These are phyloP conservation scores for Calycina marina DNA, from an alignment of 2,329 filamentous ascomycete genomes.

Conservation along the genomic window DNA sequence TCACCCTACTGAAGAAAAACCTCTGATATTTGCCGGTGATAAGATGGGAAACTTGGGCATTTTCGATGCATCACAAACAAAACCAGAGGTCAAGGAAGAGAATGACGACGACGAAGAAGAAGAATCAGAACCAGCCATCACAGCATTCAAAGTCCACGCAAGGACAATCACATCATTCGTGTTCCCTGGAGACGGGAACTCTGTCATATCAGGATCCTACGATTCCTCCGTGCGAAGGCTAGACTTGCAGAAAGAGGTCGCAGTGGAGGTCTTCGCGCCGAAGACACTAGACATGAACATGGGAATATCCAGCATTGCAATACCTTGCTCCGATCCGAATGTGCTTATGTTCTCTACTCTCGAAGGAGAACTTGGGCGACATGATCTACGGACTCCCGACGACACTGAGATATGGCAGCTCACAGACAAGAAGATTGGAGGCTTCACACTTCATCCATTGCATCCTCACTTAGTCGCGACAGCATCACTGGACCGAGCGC, in stretches of 20 bases:
- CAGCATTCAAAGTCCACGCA: conserved; percentile 79
- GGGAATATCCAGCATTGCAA: conserved; percentile 73
- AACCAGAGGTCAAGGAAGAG: conserved; percentile 39
- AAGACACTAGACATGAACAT: conserved; percentile 53
- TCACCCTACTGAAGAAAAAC: conserved; percentile 75
- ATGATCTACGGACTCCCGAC: conserved; percentile 54
- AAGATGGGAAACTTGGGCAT: conserved; percentile 85
- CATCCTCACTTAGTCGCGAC: conserved; percentile 76
- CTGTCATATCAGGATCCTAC: conserved; percentile 76
- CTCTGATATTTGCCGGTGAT: conserved; percentile 83
- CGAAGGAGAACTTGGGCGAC: conserved; percentile 62
- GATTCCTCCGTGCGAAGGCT: conserved; percentile 83
- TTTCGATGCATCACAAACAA: conserved; percentile 70
- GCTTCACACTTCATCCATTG: conserved; percentile 71
- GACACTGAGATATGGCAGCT: conserved; percentile 58
- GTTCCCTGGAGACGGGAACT: conserved; percentile 58
- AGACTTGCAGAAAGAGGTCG: conserved; percentile 67
- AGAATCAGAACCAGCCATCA: conserved; percentile 59
- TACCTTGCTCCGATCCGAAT: conserved; percentile 55
- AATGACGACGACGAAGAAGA: conserved; percentile 53
- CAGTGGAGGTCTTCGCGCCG: conserved; percentile 70
- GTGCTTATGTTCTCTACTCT: conserved; percentile 79
- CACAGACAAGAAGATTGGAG: conserved; percentile 88
- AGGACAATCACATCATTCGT: conserved; percentile 78
- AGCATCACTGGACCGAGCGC: conserved; percentile 72